Conservation (phyloP, 2,329 filamentous ascomycete genomes). For the Drechslerella dactyloides region DNA sequence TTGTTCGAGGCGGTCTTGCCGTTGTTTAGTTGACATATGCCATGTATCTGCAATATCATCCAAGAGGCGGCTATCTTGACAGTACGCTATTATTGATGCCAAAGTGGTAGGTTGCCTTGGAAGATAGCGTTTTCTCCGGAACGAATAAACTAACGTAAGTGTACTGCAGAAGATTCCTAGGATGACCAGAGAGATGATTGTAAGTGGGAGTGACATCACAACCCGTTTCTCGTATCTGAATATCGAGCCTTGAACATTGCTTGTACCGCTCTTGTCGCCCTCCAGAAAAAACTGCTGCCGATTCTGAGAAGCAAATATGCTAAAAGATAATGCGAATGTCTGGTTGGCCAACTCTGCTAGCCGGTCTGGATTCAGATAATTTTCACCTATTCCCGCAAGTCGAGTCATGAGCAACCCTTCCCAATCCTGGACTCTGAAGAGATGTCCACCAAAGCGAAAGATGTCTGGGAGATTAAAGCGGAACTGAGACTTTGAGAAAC, state of each 20-base stretch:
- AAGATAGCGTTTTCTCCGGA: conserved; percentile 20
- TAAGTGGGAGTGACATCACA: conserved; percentile 14
- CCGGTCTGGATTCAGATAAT: conserved; percentile 8
- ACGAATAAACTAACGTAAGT: conserved; percentile 12
- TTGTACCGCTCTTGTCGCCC: background rate
- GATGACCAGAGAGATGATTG: conserved; percentile 12
- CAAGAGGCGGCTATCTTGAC: conserved; percentile 15
- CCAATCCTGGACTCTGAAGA: conserved; percentile 18
- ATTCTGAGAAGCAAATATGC: conserved; percentile 23
- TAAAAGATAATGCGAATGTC: conserved; percentile 14
- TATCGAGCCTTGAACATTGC: background rate
- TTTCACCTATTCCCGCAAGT: background rate
- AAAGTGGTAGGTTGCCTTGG: conserved; percentile 24
- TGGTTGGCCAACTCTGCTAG: conserved; percentile 9
- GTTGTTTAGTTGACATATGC: conserved; percentile 7
- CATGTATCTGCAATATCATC: conserved; percentile 20
- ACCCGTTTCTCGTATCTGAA: conserved; percentile 22
- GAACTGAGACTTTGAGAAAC: background rate
- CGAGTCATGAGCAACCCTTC: conserved; percentile 19
- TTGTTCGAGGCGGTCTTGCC: conserved; percentile 1
- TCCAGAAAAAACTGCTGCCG: conserved; percentile 5
- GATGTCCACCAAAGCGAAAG: background rate
- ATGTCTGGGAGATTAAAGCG: background rate
- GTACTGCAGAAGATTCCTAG: conserved; percentile 18
- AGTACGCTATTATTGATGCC: conserved; percentile 25